Conservation (phyloP, 768 basidiomycete genomes). For the Naematelia aurantialba region DNA sequence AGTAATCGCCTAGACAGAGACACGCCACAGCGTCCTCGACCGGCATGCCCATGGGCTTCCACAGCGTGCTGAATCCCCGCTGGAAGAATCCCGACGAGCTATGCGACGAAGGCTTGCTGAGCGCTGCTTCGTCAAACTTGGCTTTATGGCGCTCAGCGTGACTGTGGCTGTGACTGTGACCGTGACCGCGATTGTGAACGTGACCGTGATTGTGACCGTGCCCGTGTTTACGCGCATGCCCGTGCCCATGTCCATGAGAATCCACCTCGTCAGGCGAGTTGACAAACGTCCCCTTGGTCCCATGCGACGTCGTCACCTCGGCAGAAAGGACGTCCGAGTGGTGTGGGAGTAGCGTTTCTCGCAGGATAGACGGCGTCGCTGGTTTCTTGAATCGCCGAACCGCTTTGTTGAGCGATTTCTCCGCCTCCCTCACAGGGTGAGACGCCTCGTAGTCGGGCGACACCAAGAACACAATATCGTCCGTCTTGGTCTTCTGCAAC, state of each 20-base stretch:
- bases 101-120: neutral
- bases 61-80: conserved; percentile 2
- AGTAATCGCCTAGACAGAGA: conserved; percentile 39
- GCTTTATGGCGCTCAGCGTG: neutral
- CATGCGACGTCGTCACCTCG: neutral
- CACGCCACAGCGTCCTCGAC: conserved; percentile 34
- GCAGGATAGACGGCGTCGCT: conserved; percentile 34
- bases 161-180: too few species aligned
- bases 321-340: conserved; percentile 12
- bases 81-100: neutral
- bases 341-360: conserved; percentile 31
- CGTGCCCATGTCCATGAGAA: neutral
- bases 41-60: conserved; percentile 26
- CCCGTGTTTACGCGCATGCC: neutral
- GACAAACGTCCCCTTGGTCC: conserved; percentile 1
- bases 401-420: conserved; percentile 8
- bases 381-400: conserved; percentile 37
- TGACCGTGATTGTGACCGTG: too few species aligned
- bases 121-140: neutral
- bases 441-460: conserved; percentile 27
- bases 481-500: conserved; percentile 13
- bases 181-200: too few species aligned
- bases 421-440: conserved; percentile 11
- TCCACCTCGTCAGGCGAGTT: conserved; percentile 15
- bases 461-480: conserved; percentile 40